Evolutionary conservation across 352 stramenopile species (phyloP).

Genomic region (Lagenidium sp.): DNA sequence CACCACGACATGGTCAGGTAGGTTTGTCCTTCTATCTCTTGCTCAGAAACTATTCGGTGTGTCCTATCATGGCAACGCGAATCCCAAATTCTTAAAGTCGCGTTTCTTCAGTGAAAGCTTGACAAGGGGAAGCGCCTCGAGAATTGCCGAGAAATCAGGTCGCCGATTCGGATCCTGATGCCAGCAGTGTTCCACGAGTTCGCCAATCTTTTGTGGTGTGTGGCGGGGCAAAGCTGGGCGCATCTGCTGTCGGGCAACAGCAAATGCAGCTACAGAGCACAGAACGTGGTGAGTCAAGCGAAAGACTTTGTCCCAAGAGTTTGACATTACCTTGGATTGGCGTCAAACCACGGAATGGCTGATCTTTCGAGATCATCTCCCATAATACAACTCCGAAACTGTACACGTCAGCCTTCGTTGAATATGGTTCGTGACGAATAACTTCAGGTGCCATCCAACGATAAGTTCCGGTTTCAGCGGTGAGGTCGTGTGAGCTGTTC

Average conservation of each 20-base stretch:
- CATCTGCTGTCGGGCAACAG: slow-evolving; percentile 77
- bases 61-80: slow-evolving; percentile 28
- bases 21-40: too few species aligned
- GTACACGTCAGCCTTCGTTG: slow-evolving; percentile 93
- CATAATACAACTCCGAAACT: slow-evolving; percentile 88
- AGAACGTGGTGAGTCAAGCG: slow-evolving; percentile 4
- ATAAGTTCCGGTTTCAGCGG: slow-evolving; percentile 84
- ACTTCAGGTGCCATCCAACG: slow-evolving; percentile 95
- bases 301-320: not conserved
- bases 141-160: slow-evolving; percentile 64
- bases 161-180: slow-evolving; percentile 67
- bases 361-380: slow-evolving; percentile 79
- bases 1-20: too few species aligned
- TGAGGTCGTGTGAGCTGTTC: slow-evolving; percentile 65
- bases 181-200: slow-evolving; percentile 81
- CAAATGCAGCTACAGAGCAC: slow-evolving; percentile 47
- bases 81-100: slow-evolving; percentile 81
- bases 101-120: slow-evolving; percentile 77
- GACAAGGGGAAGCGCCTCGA: slow-evolving; percentile 73
- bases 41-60: too few species aligned
- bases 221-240: slow-evolving; percentile 78
- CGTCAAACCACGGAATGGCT: slow-evolving; percentile 76
- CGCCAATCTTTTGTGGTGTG: slow-evolving; percentile 70
- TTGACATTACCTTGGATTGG: slow-evolving; percentile 60
- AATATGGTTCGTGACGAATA: slow-evolving; percentile 91